These are phyloP conservation scores for Purpureocillium takamizusanense DNA, from an alignment of 2,329 filamentous ascomycete species.

Conservation along the genomic window DNA sequence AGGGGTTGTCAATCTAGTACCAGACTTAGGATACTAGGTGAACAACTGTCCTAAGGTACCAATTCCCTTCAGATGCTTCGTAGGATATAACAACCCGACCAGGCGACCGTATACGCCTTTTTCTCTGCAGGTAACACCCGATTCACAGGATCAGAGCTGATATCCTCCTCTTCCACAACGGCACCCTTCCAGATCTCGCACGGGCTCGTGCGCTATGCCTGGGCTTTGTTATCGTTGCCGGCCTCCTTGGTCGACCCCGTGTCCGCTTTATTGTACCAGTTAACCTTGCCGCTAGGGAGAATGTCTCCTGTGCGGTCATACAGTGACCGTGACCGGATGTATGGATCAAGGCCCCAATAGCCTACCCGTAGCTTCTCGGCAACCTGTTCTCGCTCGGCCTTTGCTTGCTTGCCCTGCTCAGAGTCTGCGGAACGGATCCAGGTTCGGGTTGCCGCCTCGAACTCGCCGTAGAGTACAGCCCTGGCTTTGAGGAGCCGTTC, in stretches of 20 bases:
- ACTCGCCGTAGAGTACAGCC: conserved; percentile 57
- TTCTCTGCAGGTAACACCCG: too few species aligned
- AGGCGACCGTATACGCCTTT: too few species aligned
- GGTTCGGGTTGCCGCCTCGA: conserved; percentile 62
- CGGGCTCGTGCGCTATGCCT: conserved; percentile 1
- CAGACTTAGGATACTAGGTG: too few species aligned
- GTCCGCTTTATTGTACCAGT: conserved; percentile 51
- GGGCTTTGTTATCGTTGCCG: conserved; percentile 1
- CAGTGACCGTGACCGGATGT: conserved; percentile 69
- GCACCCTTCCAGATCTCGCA: too few species aligned
- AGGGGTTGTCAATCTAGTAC: too few species aligned
- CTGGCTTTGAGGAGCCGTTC: conserved; percentile 57
- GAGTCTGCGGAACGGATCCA: conserved; percentile 55
- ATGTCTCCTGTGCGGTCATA: conserved; percentile 79
- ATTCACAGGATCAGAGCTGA: too few species aligned
- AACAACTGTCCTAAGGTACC: too few species aligned
- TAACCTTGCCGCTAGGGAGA: conserved; percentile 53
- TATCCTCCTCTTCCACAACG: too few species aligned
- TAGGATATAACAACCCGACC: too few species aligned
- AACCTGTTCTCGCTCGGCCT: conserved; percentile 50
- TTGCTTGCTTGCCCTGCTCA: conserved; percentile 35
- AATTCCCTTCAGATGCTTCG: too few species aligned
- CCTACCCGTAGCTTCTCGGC: conserved; percentile 57
- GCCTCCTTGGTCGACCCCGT: conserved; percentile 7
- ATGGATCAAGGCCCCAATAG: conserved; percentile 89